These are phyloP conservation scores for Kazachstania martiniae DNA, from an alignment of 805 yeast genomes.

Conservation along the genomic window DNA sequence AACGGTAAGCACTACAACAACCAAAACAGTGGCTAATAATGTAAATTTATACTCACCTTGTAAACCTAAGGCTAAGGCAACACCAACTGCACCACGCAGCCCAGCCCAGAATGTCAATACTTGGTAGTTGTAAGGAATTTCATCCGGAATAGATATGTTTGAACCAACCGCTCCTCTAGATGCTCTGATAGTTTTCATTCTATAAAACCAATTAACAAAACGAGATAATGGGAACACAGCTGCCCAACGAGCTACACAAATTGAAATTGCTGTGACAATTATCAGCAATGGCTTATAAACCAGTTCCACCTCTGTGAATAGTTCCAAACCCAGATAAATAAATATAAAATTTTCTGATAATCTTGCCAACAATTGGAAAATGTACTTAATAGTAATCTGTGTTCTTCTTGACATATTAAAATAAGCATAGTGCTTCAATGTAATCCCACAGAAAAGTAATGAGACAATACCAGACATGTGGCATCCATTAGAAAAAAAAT, in stretches of 20 bases:
- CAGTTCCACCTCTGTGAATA: conserved; percentile 91
- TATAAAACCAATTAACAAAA: conserved; percentile 68
- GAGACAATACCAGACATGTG: conserved; percentile 99
- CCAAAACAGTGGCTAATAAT: conserved; percentile 85
- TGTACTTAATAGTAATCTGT: conserved; percentile 90
- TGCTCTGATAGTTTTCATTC: conserved; percentile 42
- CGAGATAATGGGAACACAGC: conserved; percentile 92
- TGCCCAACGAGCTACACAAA: conserved; percentile 93
- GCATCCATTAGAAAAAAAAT: conserved; percentile 96
- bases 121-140: conserved; percentile 89
- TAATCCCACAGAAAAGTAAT: conserved; percentile 88
- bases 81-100: conserved; percentile 97
- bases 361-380: conserved; percentile 89
- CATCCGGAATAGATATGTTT: conserved; percentile 49
- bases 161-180: conserved; percentile 8
- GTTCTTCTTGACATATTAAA: conserved; percentile 96
- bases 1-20: conserved; percentile 92
- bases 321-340: conserved; percentile 84
- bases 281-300: conserved; percentile 90
- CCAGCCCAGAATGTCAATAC: conserved; percentile 99
- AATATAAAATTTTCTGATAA: conserved; percentile 93
- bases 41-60: conserved; percentile 90
- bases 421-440: conserved; percentile 93
- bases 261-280: conserved; percentile 78
- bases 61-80: conserved; percentile 93